Base-by-base conservation (phyloP, 305 asterid species). In the Ilex paraguariensis region DNA sequence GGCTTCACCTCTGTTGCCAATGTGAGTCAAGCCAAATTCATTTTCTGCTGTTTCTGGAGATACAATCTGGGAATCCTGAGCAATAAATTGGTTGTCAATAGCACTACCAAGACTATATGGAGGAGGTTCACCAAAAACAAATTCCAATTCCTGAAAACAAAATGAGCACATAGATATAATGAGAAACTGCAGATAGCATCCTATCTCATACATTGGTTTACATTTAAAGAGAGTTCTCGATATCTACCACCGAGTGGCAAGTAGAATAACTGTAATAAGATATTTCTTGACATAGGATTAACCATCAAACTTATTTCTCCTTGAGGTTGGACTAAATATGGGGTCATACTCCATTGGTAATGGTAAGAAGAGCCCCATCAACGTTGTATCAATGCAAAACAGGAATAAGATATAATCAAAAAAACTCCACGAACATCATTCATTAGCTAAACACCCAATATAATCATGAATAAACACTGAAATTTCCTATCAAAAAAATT, bases 71-170 rank as follows among this genome's bases (percentile, higher is more conserved):
- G 74, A 49, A 28, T 76, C 90, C 31, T 69, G 70, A 17, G 70
- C 54, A 45, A 69, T 48, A 56, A 66, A 53, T 56, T 64, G 82
- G 69, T 69, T 71, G 52, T 74, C 80, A 54, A 44, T 13, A 36
- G 95, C 80, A 66, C 81, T 75, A 13, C 72, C 58, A 66, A 74
- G 77, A 69, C 82, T 57, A 28, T 86, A 76, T 48, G 95, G 65
- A 31, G 92, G 96, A 63, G 94, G 84, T 63, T 74, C 87, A n/a
- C 98, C 97, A 68, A 90, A 90, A 31, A 93, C 86, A 46, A 71
- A 85, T 73, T 93, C 96, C 95, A 93, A 87, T 82, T 90, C 96
- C 97, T 86, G 73, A 15, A 54, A 65, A 31, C 65, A 73, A 63
- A 36, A 65, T n/a, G 44, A 50, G 49, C 45, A 10, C 11, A 39